These are phyloP conservation scores for Salvia sclarea DNA, from an alignment of 305 asterid species.

Conservation along the genomic window DNA sequence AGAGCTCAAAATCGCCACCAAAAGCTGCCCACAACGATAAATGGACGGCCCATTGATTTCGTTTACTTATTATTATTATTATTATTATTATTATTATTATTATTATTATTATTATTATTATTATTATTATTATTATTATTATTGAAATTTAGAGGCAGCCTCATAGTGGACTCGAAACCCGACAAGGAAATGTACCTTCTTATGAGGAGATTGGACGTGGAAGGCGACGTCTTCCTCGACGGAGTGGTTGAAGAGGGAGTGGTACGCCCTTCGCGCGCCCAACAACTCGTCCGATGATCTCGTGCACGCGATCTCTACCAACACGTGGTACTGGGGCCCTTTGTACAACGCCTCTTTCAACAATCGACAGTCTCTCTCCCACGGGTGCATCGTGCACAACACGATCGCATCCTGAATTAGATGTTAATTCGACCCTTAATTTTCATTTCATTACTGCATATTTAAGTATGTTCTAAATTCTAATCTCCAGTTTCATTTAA, in stretches of 20 bases:
- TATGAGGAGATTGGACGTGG: slow-evolving; percentile 45
- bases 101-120: no score
- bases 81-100: no score
- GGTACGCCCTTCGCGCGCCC: slow-evolving; percentile 85
- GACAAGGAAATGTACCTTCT: no score
- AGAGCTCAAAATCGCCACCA: slow-evolving; percentile 67
- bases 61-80: no score
- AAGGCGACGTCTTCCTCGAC: slow-evolving; percentile 78
- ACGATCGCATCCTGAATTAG: slow-evolving; percentile 68
- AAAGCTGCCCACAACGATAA: slow-evolving; percentile 47
- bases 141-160: no score
- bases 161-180: no score
- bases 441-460: no score
- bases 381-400: slow-evolving; percentile 82
- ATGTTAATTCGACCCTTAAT: no score
- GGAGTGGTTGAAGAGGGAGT: slow-evolving; percentile 72
- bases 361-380: slow-evolving; percentile 89
- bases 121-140: no score
- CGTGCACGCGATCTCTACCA: slow-evolving; percentile 72
- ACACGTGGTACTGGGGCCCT: slow-evolving; percentile 45
- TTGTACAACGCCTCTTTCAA: slow-evolving; percentile 52
- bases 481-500: no score
- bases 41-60: no score
- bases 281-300: slow-evolving; percentile 68
- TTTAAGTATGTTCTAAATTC: no score